A percentile compares a stretch with the other conserved stretches of the same genome.
phyloP scores from a whole-genome alignment of 176 grass and related monocot species.

The Leersia perrieri region DNA sequence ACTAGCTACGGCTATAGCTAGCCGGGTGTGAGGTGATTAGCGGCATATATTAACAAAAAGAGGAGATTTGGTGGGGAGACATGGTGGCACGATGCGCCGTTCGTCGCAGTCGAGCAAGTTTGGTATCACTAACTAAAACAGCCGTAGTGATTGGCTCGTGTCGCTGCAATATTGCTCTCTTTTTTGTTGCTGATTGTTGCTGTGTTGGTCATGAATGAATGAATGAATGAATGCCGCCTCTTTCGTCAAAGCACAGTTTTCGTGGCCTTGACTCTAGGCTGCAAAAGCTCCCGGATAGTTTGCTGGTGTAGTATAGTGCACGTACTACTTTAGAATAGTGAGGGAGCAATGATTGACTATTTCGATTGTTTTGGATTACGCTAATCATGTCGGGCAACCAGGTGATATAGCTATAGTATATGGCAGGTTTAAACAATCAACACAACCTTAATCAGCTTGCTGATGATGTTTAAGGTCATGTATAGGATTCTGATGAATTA shows the following conservation, averaged over 20 bases:
- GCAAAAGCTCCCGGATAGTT: not conserved
- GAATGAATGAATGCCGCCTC: no score
- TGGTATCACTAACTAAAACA: not conserved
- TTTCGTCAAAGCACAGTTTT: not conserved
- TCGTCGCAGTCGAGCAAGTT: constrained; percentile 1
- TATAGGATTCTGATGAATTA: not conserved
- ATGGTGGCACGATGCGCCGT: constrained; percentile 20
- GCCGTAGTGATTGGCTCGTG: constrained; percentile 3
- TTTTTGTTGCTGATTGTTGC: not conserved
- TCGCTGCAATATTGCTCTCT: not conserved
- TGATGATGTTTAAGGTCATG: not conserved
- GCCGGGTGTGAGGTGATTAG: not conserved
- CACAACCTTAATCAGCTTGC: not conserved
- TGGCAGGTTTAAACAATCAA: not conserved
- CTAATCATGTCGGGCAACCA: constrained; percentile 42
- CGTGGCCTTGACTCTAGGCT: constrained; percentile 4
- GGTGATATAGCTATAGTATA: constrained; percentile 21
- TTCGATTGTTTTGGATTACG: not conserved
- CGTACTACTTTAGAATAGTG: constrained; percentile 3
- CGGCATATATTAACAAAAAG: constrained; percentile 38
- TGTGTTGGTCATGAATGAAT: not conserved
- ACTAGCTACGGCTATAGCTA: not conserved
- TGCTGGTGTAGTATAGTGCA: not conserved
- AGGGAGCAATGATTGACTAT: constrained; percentile 23
- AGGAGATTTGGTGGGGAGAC: constrained; percentile 28